Conservation (phyloP, 805 yeast species). For the Lachancea mirantina region DNA sequence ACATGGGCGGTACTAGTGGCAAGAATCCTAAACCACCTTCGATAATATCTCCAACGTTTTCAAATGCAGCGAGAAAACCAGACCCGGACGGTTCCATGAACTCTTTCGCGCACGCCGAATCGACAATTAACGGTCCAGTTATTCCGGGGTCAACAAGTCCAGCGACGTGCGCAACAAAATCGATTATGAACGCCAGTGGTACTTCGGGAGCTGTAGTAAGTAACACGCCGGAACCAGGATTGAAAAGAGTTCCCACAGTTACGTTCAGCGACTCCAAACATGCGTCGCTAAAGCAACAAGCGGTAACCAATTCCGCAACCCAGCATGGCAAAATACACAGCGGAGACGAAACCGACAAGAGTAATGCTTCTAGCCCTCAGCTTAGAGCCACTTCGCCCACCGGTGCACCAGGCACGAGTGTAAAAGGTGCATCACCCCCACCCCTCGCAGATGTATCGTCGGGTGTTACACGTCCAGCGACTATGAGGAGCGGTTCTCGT, state of each 20-base stretch:
- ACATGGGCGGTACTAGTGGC: conserved; percentile 7
- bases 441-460: conserved; percentile 39
- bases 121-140: conserved; percentile 12
- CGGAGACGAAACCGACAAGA: conserved; percentile 2
- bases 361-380: conserved; percentile 3
- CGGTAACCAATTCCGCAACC: conserved; percentile 10
- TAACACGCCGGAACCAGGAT: conserved; percentile 29
- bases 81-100: conserved; percentile 18
- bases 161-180: conserved; percentile 22
- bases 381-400: conserved; percentile 36
- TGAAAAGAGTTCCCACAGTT: conserved; percentile 28
- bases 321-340: conserved; percentile 3
- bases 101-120: conserved; percentile 1
- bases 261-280: conserved; percentile 26
- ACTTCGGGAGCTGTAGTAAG: conserved; percentile 30
- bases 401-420: conserved; percentile 48
- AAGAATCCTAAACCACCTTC: conserved; percentile 13
- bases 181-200: conserved; percentile 30
- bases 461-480: conserved; percentile 3
- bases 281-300: conserved; percentile 13
- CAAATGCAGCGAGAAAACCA: conserved; percentile 15
- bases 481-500: too few relatives aligned
- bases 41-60: conserved; percentile 16
- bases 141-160: conserved; percentile 20
- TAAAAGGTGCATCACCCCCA: conserved; percentile 68